Evolutionary conservation across 805 yeast genomes (phyloP), one percentile per base, ranked within the genome.

Genomic region (Saccharomycopsis amapae): DNA sequence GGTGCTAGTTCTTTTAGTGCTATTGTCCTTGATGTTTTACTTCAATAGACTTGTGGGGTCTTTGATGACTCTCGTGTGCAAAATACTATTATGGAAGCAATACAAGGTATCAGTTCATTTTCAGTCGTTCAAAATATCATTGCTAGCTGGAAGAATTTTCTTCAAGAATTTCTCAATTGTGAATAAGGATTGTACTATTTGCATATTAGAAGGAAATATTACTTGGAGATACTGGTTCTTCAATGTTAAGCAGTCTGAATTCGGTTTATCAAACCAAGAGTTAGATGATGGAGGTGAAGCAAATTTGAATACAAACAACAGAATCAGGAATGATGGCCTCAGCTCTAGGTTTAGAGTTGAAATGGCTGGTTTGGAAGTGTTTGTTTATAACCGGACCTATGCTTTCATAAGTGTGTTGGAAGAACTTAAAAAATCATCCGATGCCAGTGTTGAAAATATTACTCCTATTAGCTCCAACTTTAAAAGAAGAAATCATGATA

Each of bases 171-270:
- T 89, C 17, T 75, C 84, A 2, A 68, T 85, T 10, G 75, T 85
- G 4, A 83, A 87, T n/a, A 69, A 77, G 40, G 82, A 89, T 62
- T 78, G 78, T 50, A 78, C 95, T 2, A 58, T 86, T 1, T 75
- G 86, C 7, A 69, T 85, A 1, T 71, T 85, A 23, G 79, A 81
- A 50, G 83, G 90, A 1, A 76, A 78, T 55, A 58, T 90, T 23
- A 85, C 95, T 0, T 93, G 97, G 97, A 64, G 94, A 50, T 90
- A 87, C 61, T 93, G 97, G 97, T 66, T 86, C 42, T 64, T 67
- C 3, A 59, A 62, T 4, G 60, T 71, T 15, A 63, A 74, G 53
- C 50, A 51, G 49, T 52, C 59, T 18, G 49, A 39, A 9, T 44
- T 41, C 31, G 23, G 17, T 12, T 58, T 58, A 32, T 56, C 44